Conservation (phyloP, 176 grass and related monocot genomes). For the Zea luxurians region DNA sequence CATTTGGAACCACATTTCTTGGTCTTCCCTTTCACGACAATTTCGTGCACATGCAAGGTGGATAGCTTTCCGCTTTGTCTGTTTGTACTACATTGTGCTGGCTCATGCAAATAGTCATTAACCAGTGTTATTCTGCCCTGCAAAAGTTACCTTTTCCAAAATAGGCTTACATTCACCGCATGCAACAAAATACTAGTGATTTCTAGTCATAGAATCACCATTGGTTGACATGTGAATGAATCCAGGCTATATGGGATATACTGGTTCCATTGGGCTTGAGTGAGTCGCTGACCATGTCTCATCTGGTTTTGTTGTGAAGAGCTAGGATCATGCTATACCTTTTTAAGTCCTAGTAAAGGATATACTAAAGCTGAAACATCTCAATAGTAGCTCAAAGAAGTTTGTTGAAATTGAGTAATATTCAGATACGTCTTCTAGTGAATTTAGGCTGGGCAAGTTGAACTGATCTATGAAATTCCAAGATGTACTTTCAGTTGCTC, state of each 20-base stretch:
- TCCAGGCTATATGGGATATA: background rate
- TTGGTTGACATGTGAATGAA: background rate
- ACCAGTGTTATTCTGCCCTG: background rate
- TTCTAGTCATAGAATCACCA: background rate
- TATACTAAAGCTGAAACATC: background rate
- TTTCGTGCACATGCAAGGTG: background rate
- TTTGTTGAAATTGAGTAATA: background rate
- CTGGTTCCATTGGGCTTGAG: background rate
- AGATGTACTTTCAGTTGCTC: background rate
- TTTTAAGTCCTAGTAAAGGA: background rate
- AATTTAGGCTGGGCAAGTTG: constrained; percentile 6
- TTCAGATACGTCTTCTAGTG: background rate
- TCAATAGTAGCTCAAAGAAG: background rate
- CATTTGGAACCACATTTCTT: constrained; percentile 22
- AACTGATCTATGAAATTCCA: constrained; percentile 6
- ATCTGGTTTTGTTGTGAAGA: background rate
- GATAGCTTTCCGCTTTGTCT: background rate
- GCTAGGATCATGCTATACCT: background rate
- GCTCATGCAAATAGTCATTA: constrained; percentile 5
- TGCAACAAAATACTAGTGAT: constrained; percentile 14
- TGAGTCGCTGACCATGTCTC: background rate
- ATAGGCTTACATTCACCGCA: background rate
- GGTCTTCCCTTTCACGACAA: constrained; percentile 7
- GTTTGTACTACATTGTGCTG: background rate
- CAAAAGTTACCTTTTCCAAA: constrained; percentile 1